A percentile compares a stretch with the other conserved stretches of the same genome.
Conservation (phyloP, 306 rosid species). For the Purshia tridentata region DNA sequence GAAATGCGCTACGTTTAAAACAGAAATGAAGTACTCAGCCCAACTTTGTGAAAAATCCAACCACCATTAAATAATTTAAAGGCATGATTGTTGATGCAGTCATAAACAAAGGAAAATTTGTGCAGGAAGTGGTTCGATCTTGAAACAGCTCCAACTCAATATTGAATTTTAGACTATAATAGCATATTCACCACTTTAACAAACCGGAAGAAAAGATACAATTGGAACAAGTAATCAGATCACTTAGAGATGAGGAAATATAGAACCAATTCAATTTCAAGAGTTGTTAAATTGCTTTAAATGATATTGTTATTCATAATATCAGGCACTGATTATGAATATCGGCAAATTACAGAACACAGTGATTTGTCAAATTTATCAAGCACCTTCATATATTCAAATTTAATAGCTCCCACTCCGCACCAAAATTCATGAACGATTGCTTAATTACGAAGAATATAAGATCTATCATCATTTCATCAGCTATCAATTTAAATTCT, state of each 20-base stretch:
- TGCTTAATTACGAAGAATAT: background rate
- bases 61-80: too few species aligned
- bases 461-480: background rate
- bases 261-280: too few species aligned
- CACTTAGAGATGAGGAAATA: background rate
- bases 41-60: too few species aligned
- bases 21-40: background rate
- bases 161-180: background rate
- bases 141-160: background rate
- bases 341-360: too few species aligned
- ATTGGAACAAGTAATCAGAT: background rate
- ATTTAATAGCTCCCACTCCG: background rate
- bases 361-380: background rate
- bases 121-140: background rate
- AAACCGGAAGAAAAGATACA: background rate
- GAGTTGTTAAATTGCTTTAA: too few species aligned
- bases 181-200: background rate
- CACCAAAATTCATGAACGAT: background rate
- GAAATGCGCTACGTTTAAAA: too few species aligned
- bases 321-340: too few species aligned
- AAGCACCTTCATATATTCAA: background rate
- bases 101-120: background rate
- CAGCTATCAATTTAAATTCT: background rate
- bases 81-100: background rate
- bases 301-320: too few species aligned